Conservation (phyloP, 257 asterid species). For the Marsdenia floribunda region DNA sequence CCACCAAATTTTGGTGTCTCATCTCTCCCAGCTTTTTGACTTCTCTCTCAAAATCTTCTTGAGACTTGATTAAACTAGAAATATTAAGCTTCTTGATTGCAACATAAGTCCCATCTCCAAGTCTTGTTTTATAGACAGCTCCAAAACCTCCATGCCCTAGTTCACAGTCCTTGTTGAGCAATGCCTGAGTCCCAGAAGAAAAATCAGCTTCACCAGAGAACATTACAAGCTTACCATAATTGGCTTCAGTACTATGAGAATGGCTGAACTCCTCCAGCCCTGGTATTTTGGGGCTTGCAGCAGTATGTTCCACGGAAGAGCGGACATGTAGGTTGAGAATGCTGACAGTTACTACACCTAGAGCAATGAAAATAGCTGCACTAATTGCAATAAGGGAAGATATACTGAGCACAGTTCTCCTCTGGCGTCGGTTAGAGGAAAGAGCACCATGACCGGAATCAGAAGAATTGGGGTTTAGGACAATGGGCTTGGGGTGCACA, state of each 20-base stretch:
- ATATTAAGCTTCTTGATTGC: conserved; percentile 82
- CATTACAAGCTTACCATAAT: conserved; percentile 85
- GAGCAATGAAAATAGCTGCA: conserved; percentile 76
- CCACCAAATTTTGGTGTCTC: conserved; percentile 46
- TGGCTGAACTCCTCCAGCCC: conserved; percentile 68
- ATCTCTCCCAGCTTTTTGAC: conserved; percentile 44
- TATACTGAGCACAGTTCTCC: conserved; percentile 59
- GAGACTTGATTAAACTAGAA: conserved; percentile 64
- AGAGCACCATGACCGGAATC: conserved; percentile 43
- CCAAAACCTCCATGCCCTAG: conserved; percentile 92
- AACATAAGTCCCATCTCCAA: conserved; percentile 51
- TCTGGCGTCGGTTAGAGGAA: conserved; percentile 42
- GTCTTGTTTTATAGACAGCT: conserved; percentile 54
- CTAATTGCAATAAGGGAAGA: conserved; percentile 83
- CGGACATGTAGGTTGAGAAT: conserved; percentile 67
- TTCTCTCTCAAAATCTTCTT: conserved; percentile 69
- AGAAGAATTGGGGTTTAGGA: conserved; percentile 74
- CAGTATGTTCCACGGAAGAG: conserved; percentile 42
- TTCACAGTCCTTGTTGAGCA: conserved; percentile 69
- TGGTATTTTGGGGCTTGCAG: conserved; percentile 45
- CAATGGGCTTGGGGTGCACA: conserved; percentile 83
- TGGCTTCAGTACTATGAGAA: conserved; percentile 58
- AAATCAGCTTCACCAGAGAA: conserved; percentile 77
- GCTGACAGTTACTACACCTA: conserved; percentile 68
- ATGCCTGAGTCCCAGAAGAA: conserved; percentile 55